Evolutionary conservation across 2,329 filamentous ascomycete species (phyloP), one percentile per base, ranked within the genome.

Genomic region (Aspergillus eucalypticola): DNA sequence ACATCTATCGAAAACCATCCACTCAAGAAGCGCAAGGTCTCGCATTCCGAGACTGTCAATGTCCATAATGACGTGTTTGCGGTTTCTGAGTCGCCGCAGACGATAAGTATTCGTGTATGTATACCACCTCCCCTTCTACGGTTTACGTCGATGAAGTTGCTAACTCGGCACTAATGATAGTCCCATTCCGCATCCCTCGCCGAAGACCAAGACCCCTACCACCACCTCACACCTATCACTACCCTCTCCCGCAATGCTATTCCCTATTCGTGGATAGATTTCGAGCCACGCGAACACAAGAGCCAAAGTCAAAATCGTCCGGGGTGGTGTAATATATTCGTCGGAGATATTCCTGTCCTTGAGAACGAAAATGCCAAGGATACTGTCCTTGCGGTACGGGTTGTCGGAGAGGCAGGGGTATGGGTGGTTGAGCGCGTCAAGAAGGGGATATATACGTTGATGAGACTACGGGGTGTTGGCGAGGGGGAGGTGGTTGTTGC

Each of bases 211-310:
- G 71, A 76, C 39, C 70, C 73, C 38, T 69, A 71, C 2, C 69
- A 75, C 41, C 69, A 69, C 17, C 67, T 79, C 13, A 65, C 71
- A 23, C 75, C 77, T 5, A 72, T 79, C 49, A 66, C 70, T 5
- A 59, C 72, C 5, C 60, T 79, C 6, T 71, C 75, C 19, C 76
- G 77, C 46, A 73, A 72, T 4, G 66, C 65, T 23, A 51, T 79
- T 8, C 76, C 76, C 3, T 64, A 79, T 5, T 72, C 73, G 56
- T 79, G 76, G 76, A 68, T 79, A 13, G 75, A 79, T 54, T 60
- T 64, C 3, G 61, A n/a, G 5, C 67, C 0, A 69, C 69, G 32
- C 11, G 32, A n/a, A 60, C 64, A 3, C 60, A 67, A 15, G 67
- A 69, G 0, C 69, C 64, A 5, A 61, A 67, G 8, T 66, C 70